Base-by-base conservation (phyloP, 805 yeast species). In the Saccharomycopsis guyanensis region DNA sequence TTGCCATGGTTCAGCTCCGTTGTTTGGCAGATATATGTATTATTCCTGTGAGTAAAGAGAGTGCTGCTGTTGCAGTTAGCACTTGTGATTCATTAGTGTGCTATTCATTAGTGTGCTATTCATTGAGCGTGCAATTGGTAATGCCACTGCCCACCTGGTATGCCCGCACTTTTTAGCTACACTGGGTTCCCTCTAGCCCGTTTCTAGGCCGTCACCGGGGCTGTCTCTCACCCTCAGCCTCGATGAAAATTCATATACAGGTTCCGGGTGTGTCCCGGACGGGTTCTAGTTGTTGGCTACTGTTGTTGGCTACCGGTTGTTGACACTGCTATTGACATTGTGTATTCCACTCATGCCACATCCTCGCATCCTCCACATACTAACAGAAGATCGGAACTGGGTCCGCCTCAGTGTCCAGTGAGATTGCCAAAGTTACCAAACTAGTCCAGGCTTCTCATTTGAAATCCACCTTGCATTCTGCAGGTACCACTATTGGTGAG, bases 371-470 rank as follows among this genome's bases (percentile, higher is more conserved):
- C n/a, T n/a, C n/a, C n/a, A n/a, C 53, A 50, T 35, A 24, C 38
- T 15, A 31, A 22, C 31, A n/a, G 29, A 46, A 76, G 82, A 78
- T 87, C 56, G 96, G 96, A 20, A 86, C 95, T 1, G 75, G 71
- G 0, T 66, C 75, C 1, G 78, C 93, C 1, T 85, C 95, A 1
- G 88, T 87, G 1, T 84, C 93, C 6, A 84, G 82, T 55, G 86
- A 86, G 55, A 80, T 87, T 37, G 79, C 94, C 5, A 69, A 73
- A 40, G 78, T 83, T 35, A 91, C 87, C 52, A 66, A 72, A 23
- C 62, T 77, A 45, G 79, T 87, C 22, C 70, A 82, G 48, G 70
- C 70, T 20, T 75, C 84, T 25, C 80, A 76, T 2, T 66, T 87
- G 45, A 70, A 78, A 42, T 78, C 82, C 52, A 78, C 85, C 1